Evolutionary conservation across 352 stramenopile species (phyloP), one percentile per base, ranked within the genome.

Genomic region (Thraustochytrium sp.): DNA sequence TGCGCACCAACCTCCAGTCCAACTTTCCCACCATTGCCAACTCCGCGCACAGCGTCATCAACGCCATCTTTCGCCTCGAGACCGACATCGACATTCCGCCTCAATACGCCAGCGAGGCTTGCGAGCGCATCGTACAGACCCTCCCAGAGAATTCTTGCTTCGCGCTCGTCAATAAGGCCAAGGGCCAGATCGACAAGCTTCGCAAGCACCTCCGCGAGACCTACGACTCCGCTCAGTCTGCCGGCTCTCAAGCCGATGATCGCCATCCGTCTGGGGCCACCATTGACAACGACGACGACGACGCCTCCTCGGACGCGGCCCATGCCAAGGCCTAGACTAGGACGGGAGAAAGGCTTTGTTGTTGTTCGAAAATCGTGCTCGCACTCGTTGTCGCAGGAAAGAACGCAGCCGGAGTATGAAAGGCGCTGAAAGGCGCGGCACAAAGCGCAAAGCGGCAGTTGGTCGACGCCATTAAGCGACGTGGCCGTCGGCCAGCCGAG

Each of bases 71-170:
- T 1, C 76, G 5, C 26, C 49, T 80, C 23, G 44, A 65, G 18
- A 80, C 68, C 18, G 68, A 80, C 51, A 80, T 80, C 26, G 68
- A 80, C 34, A 64, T 80, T 31, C 68, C 68, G 37, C 68, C 68
- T 29, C 18, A 44, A 21, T 46, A 72, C 38, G 46, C 31, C 4
- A 23, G 23, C 42, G 68, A 11, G 2, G 68, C 68, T 8, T 80
- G 68, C 44, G 23, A 44, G 4, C 68, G 68, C 18, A 9, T 80
- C 38, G 38, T 80, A 5, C 48, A 64, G 53, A 80, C 68, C 0
- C 53, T 80, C 11, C 68, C 68, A 8, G 44, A 13, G 26, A 11
- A 72, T 16, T 65, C 48, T 23, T 63, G 31, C 34, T 80, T 80
- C 40, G 29, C 51, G 0, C 62, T 75, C 44, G 62, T 54, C 16